phyloP scores from a whole-genome alignment of 164 flowering plant species.

The Aristolochia contorta region DNA sequence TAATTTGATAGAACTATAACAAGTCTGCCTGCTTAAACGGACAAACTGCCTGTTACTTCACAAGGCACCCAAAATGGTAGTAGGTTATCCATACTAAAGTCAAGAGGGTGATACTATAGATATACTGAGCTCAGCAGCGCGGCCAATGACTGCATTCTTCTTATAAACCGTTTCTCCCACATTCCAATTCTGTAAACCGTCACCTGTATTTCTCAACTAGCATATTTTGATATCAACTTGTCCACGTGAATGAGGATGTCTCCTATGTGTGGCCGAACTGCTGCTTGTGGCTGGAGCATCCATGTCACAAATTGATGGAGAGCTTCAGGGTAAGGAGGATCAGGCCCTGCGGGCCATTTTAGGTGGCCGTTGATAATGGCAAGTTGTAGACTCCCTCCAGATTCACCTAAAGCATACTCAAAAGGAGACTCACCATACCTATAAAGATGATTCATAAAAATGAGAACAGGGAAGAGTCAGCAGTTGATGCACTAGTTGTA shows the following conservation, averaged over 20 bases:
- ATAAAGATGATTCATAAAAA: background rate
- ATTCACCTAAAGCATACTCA: slow-evolving; percentile 86
- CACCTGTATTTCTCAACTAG: slow-evolving; percentile 7
- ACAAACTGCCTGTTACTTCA: too few relatives aligned
- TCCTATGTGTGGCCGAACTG: slow-evolving; percentile 78
- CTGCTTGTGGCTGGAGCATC: slow-evolving; percentile 94
- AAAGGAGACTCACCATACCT: slow-evolving; percentile 97
- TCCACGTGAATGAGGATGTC: slow-evolving; percentile 87
- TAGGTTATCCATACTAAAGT: too few relatives aligned
- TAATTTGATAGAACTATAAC: too few relatives aligned
- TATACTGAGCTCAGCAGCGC: too few relatives aligned
- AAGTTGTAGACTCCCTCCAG: slow-evolving; percentile 87
- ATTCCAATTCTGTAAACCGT: too few relatives aligned
- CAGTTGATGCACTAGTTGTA: background rate
- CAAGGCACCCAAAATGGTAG: too few relatives aligned
- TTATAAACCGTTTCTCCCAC: too few relatives aligned
- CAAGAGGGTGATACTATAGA: too few relatives aligned
- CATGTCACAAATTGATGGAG: slow-evolving; percentile 86
- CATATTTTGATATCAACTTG: slow-evolving; percentile 69
- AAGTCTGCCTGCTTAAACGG: too few relatives aligned
- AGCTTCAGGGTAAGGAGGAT: slow-evolving; percentile 79
- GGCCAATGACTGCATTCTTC: too few relatives aligned
- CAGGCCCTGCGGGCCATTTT: slow-evolving; percentile 87
- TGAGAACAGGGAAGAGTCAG: background rate
- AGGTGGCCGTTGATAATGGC: slow-evolving; percentile 87